These are phyloP conservation scores for Colletotrichum camelliae DNA, from an alignment of 2,329 filamentous ascomycete genomes.

Conservation along the genomic window DNA sequence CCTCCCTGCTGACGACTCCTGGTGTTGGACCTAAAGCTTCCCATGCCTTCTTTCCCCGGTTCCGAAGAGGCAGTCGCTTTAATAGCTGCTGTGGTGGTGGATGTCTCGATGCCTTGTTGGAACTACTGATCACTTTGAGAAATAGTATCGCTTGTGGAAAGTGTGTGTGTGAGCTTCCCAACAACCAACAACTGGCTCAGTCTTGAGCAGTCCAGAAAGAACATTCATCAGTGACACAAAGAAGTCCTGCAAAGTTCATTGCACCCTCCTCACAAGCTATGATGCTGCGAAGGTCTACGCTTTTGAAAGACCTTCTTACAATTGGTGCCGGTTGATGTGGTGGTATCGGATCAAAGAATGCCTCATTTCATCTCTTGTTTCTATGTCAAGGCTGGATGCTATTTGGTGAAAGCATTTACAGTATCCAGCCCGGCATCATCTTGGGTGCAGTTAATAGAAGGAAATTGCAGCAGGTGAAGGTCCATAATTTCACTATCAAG, in stretches of 20 bases:
- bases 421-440: background rate
- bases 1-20: background rate
- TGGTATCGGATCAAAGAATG: background rate
- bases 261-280: background rate
- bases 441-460: background rate
- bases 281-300: background rate
- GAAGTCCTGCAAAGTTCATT: background rate
- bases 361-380: background rate
- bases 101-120: background rate
- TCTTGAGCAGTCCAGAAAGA: background rate
- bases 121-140: background rate
- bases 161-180: background rate
- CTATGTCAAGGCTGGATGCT: background rate
- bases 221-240: background rate
- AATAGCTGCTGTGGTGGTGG: background rate
- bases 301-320: background rate
- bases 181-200: background rate
- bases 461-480: background rate
- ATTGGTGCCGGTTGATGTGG: background rate
- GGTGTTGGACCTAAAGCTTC: background rate
- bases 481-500: background rate
- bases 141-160: background rate
- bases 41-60: background rate
- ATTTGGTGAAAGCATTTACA: background rate
- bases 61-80: background rate